A percentile compares a stretch with the other conserved stretches of the same genome.
Evolutionary conservation across 495 filamentous ascomycete species (phyloP).

Genomic region (Pyrenopolyporus hunteri): DNA sequence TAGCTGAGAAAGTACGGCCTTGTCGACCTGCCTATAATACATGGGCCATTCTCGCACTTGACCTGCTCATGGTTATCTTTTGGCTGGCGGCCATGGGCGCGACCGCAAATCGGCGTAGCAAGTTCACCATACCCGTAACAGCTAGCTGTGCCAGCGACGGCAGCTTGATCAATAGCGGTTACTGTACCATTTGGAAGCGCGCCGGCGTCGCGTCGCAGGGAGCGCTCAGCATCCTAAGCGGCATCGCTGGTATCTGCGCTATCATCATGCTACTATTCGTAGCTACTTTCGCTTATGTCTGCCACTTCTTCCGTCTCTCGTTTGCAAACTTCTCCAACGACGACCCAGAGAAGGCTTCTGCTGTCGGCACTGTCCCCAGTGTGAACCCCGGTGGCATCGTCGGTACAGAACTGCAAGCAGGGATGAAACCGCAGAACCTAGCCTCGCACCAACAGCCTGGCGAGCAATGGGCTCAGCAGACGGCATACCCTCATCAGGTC

Average conservation of each 20-base stretch:
- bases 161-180: slow-evolving; percentile 44
- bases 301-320: slow-evolving; percentile 48
- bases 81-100: slow-evolving; percentile 56
- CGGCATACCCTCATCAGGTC: slow-evolving; percentile 30
- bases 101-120: slow-evolving; percentile 48
- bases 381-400: background rate
- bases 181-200: slow-evolving; percentile 41
- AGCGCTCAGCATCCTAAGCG: slow-evolving; percentile 43
- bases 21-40: slow-evolving; percentile 51
- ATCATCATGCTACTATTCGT: slow-evolving; percentile 53
- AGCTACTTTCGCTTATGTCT: slow-evolving; percentile 50
- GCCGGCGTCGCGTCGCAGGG: slow-evolving; percentile 39
- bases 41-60: slow-evolving; percentile 53
- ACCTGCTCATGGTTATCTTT: slow-evolving; percentile 53
- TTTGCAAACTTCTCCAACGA: slow-evolving; percentile 37
- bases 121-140: slow-evolving; percentile 43
- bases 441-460: slow-evolving; percentile 26
- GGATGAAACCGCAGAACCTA: slow-evolving; percentile 37
- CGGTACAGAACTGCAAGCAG: slow-evolving; percentile 27
- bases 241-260: slow-evolving; percentile 53
- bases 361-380: slow-evolving; percentile 19
- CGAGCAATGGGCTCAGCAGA: slow-evolving; percentile 39
- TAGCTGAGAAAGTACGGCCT: slow-evolving; percentile 47
- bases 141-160: slow-evolving; percentile 49
- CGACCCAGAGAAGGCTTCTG: slow-evolving; percentile 46